Evolutionary conservation across 768 basidiomycete genomes (phyloP), one percentile per base, ranked within the genome.

Genomic region (Lactifluus piperatus): DNA sequence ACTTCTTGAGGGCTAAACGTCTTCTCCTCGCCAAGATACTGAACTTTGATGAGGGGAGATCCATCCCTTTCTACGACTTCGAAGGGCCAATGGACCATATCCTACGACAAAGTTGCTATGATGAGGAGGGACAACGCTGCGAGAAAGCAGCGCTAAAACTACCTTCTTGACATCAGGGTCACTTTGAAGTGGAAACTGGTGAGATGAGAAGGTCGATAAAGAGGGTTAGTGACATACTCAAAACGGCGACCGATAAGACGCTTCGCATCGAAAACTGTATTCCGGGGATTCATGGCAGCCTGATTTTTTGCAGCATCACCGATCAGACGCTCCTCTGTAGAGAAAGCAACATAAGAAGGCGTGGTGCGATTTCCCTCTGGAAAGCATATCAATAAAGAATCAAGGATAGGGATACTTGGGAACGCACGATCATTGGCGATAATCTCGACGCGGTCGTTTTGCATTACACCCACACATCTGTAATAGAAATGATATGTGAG

Each of bases 401-500:
- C 26, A 13, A 32, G 10, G 48, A 18, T 14, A 10, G 41, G 56
- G 47, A 39, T n/a, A 37, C 22, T 30, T 51, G 57, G 56, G 54
- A 49, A 79, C 89, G 74, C 67, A 91, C 88, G 91, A 81, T 94
- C 91, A 70, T 94, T 94, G 78, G 91, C 88, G 72, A 97, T 97
- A 79, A 97, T 97, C 76, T 98, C 94, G 69, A 98, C 94, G 70
- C 95, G 93, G 83, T 98, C 95, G 75, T 97, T 94, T 82, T 95
- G 92, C 94, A 94, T 97, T 70, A 98, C 94, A 79, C 93, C 95
- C 68, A 97, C 95, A 74, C 94, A 98, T 49, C 93, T 95, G 67
- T 37, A 68, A 53, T 67, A 56, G 54, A 27, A 60, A 34, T 27
- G 47, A 65, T 63, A 69, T 69, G 62, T 60, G 30, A 26, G 65